Conservation (phyloP, 2,329 filamentous ascomycete genomes). For the Furcasterigmium sp. region DNA sequence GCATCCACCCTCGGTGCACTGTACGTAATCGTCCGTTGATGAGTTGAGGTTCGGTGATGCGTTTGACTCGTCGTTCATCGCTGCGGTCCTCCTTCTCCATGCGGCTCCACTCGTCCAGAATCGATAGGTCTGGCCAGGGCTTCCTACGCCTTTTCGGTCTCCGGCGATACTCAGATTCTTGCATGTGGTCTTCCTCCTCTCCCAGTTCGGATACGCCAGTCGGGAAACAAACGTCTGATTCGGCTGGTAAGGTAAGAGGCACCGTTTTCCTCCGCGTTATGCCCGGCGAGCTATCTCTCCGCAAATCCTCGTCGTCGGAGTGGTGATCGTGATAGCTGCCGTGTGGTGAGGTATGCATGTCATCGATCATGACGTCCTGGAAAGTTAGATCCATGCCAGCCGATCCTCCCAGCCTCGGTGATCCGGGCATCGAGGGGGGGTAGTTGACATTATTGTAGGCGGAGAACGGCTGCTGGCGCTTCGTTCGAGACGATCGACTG, state of each 20-base stretch:
- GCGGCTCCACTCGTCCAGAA: conserved; percentile 83
- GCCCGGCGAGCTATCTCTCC: conserved; percentile 16
- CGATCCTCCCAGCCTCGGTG: conserved; percentile 45
- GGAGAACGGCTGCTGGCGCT: conserved; percentile 24
- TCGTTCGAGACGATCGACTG: conserved; percentile 45
- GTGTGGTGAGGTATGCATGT: conserved; percentile 40
- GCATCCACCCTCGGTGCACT: conserved; percentile 75
- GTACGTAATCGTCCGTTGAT: conserved; percentile 85
- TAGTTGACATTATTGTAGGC: conserved; percentile 60
- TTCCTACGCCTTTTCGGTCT: conserved; percentile 45
- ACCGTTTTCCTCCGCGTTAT: conserved; percentile 40
- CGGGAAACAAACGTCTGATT: conserved; percentile 92
- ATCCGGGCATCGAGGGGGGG: conserved; percentile 62
- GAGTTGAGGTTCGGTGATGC: conserved; percentile 88
- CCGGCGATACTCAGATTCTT: conserved; percentile 24
- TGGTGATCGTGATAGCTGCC: conserved; percentile 20
- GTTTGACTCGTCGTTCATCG: conserved; percentile 79
- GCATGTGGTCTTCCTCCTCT: conserved; percentile 62
- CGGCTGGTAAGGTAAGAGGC: conserved; percentile 53
- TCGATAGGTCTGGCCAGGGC: conserved; percentile 80
- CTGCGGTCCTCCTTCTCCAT: conserved; percentile 86
- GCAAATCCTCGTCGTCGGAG: conserved; percentile 19
- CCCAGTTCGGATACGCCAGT: conserved; percentile 74
- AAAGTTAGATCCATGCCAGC: conserved; percentile 52
- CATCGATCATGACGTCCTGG: conserved; percentile 67